Evolutionary conservation across 805 yeast species (phyloP), one percentile per base, ranked within the genome.

Genomic region (Suhomyces sp.): DNA sequence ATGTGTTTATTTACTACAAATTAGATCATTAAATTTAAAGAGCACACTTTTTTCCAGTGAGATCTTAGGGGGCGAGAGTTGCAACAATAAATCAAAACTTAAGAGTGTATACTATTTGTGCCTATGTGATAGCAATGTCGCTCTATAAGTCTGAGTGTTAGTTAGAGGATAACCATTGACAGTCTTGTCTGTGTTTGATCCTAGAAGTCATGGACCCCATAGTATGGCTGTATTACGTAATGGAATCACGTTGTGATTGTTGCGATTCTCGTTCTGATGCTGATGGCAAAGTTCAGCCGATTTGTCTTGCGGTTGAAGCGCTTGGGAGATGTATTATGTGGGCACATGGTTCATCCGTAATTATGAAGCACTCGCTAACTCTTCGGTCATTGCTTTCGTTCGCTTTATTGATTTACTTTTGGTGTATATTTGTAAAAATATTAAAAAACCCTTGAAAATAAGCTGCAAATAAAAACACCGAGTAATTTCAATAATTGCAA

Each of bases 1-100:
- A 17, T 15, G 22, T 36, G 36, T 19, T 6, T 38, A 17, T 38
- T 17, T 38, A 10, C 42, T 17, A 38, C 42, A 38, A 42, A 13
- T 23, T 42, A 24, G 47, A 44, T 44, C 47, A 44, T 44, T 15
- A 44, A 44, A 26, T 44, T 44, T 44, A n/a, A 24, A 44, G 33
- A 24, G 47, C 47, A 44, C 47, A 27, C 35, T 44, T 44, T 44
- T 44, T 44, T 42, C 45, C 26, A 23, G 47, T n/a, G 35, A 24
- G 47, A 24, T 44, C 27, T 44, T 26, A 24, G 17, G 47, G 35
- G 46, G 46, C 13, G 31, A 42, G 46, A 22, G 46, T 8, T 33
- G 33, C 33, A 29, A 29, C 33, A 29, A 29, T 13, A n/a, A 7
- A 33, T 6, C 17, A 1, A 33, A 1, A n/a, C 7, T n/a, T 19